Conservation (phyloP, 768 basidiomycete species). For the Pisolithus albus region DNA sequence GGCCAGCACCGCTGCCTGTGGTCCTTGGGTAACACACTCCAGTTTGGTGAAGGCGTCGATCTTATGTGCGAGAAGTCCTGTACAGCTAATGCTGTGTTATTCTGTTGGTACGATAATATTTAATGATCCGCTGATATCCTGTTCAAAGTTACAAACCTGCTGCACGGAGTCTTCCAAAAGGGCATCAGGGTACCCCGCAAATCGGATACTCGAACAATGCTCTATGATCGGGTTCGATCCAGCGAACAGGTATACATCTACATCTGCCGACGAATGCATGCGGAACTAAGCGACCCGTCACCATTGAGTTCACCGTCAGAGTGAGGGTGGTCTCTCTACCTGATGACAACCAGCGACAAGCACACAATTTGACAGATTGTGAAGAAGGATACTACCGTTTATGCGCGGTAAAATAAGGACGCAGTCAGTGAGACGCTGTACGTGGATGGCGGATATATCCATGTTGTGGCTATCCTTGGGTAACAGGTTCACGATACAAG, state of each 20-base stretch:
- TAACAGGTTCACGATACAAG: constrained; percentile 68
- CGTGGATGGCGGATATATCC: constrained; percentile 19
- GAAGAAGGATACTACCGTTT: constrained; percentile 66
- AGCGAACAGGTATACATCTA: constrained; percentile 62
- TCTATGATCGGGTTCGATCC: constrained; percentile 78
- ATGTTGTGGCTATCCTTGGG: constrained; percentile 12
- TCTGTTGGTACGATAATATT: constrained; percentile 10
- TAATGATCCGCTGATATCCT: neutral
- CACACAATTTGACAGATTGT: constrained; percentile 54
- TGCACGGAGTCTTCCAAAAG: neutral
- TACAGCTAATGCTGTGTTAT: constrained; percentile 41
- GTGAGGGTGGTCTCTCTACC: constrained; percentile 33
- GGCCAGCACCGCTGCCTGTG: constrained; percentile 19
- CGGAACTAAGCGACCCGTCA: constrained; percentile 53
- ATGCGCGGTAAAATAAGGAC: constrained; percentile 61
- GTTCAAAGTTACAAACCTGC: constrained; percentile 12
- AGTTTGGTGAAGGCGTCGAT: constrained; percentile 72
- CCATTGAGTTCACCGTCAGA: neutral
- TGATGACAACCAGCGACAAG: constrained; percentile 78
- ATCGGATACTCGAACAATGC: constrained; percentile 54
- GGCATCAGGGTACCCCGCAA: constrained; percentile 52
- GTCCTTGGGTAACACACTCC: constrained; percentile 29
- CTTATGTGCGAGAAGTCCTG: constrained; percentile 86
- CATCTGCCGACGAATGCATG: constrained; percentile 67
- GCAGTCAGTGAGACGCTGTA: constrained; percentile 51